A percentile compares a stretch with the other conserved stretches of the same genome.
Conservation (phyloP, 345 rosid species). For the Acer saccharum region DNA sequence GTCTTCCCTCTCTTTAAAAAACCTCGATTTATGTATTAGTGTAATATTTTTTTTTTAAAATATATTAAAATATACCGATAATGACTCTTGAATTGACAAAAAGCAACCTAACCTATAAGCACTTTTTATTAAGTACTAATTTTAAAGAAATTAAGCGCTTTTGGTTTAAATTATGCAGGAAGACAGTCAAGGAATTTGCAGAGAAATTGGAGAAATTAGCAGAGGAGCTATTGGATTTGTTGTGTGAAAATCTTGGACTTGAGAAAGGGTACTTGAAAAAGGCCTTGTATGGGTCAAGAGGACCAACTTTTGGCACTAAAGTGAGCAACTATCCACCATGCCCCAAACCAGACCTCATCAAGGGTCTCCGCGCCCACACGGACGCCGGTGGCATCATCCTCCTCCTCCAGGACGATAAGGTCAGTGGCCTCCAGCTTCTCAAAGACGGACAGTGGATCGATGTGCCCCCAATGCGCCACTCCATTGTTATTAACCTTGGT, state of each 20-base stretch:
- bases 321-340: constrained; percentile 98
- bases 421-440: constrained; percentile 93
- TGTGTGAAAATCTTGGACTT: constrained; percentile 85
- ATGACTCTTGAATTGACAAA: no score
- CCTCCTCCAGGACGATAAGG: constrained; percentile 84
- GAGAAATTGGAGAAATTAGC: constrained; percentile 71
- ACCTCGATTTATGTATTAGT: no score
- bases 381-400: constrained; percentile 97
- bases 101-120: no score
- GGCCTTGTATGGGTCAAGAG: constrained; percentile 61
- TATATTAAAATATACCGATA: no score
- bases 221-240: constrained; percentile 70
- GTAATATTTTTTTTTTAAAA: no score
- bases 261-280: constrained; percentile 79
- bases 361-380: constrained; percentile 96
- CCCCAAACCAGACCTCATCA: constrained; percentile 85
- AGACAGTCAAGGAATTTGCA: constrained; percentile 76
- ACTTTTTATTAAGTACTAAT: no score
- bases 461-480: constrained; percentile 93
- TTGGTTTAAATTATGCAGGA: constrained; percentile 35
- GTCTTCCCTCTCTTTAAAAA: no score
- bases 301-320: constrained; percentile 89
- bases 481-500: constrained; percentile 90
- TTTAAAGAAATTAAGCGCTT: background rate
- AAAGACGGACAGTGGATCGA: constrained; percentile 88